phyloP scores from a whole-genome alignment of 106 monocot genomes.

The Hemerocallis citrina region DNA sequence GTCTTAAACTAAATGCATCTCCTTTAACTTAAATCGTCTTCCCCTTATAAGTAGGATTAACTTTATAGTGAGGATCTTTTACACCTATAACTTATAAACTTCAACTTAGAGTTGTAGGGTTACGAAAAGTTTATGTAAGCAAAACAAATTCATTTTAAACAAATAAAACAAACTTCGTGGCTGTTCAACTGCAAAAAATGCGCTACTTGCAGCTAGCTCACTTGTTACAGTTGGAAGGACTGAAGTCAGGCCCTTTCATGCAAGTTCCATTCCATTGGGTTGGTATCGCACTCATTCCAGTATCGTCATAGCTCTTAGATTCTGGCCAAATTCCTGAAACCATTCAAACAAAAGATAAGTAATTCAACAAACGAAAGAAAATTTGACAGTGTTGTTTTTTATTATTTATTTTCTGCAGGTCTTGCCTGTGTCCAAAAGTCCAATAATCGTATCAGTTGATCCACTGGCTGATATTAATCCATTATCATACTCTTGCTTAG shows the following conservation, averaged over 20 bases:
- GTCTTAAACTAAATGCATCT: too few relatives aligned
- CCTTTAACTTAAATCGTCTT: too few relatives aligned
- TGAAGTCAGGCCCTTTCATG: conserved; percentile 37
- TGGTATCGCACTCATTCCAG: conserved; percentile 37
- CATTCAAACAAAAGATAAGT: background rate
- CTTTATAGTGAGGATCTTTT: too few relatives aligned
- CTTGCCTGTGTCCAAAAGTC: conserved; percentile 70
- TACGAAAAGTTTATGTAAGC: too few relatives aligned
- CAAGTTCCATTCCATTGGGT: conserved; percentile 69
- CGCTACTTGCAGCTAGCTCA: conserved; percentile 3
- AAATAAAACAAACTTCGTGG: background rate
- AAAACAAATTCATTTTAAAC: too few relatives aligned
- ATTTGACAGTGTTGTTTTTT: too few relatives aligned
- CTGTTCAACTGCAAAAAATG: background rate
- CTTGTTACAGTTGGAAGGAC: conserved; percentile 66
- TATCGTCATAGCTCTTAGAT: conserved; percentile 60
- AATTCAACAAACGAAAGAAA: background rate
- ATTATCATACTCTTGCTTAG: background rate
- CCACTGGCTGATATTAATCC: background rate
- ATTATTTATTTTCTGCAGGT: too few relatives aligned
- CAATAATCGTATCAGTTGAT: conserved; percentile 50
- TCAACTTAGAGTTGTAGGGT: too few relatives aligned
- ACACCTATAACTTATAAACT: too few relatives aligned
- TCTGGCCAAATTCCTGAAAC: conserved; percentile 81
- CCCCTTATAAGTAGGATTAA: too few relatives aligned